Evolutionary conservation across 129 eudicot species (phyloP), one percentile per base, ranked within the genome.

Genomic region (Pulicaria dysenterica): DNA sequence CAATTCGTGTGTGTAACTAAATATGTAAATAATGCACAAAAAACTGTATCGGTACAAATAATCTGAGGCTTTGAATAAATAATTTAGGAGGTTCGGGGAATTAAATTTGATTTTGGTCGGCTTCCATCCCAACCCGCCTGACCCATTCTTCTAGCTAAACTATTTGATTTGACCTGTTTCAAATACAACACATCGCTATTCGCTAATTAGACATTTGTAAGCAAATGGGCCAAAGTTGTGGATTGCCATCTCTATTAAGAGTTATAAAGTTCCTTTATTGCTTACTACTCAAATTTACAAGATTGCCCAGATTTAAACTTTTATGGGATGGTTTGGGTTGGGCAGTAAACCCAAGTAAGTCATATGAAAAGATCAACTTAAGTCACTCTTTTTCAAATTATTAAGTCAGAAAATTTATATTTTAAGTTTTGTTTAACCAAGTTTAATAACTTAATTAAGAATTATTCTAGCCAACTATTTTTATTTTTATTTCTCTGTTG

Each of bases 281-380:
- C 14, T 45, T 44, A 19, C 56, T 65, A 65, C 42, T 44, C 42
- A 13, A 37, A 11, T 65, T 45, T 19, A 65, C 71, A 65, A 65
- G 16, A 44, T 24, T 45, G 14, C 11, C 12, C 9, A 12, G 7
- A 47, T 11, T 37, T 17, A 41, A 71, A 57, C 9, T 44, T 58
- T 72, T 46, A 57, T 70, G 49, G 67, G 14, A 4, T 31, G 41
- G 42, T 55, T 55, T n/a, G 24, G 13, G 10, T 41, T 56, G 54
- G 38, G 1, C 42, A 39, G 41, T 69, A 51, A 24, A 69, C 51
- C 39, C 48, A 69, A 39, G 60, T 46, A 65, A 65, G 12, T 19
- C 71, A 65, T 31, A 65, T 65, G 12, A 46, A 65, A 65, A 65
- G 7, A 24, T 46, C 6, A 45, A 46, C 43, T 42, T 44, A 12